Conservation (phyloP, 2,329 filamentous ascomycete species). For the Penicillium thymicola region DNA sequence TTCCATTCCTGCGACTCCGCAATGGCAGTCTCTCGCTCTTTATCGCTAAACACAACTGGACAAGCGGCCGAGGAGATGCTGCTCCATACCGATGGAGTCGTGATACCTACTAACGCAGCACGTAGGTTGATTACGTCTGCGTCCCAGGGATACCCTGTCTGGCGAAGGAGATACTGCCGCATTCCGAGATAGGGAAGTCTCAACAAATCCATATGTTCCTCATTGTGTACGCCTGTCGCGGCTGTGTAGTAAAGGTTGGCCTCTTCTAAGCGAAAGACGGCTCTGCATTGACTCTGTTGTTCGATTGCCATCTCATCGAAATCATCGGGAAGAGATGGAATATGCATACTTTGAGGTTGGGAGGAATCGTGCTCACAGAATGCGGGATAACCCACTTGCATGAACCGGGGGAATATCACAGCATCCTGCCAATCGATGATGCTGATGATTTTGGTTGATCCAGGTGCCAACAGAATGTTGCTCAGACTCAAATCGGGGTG, state of each 20-base stretch:
- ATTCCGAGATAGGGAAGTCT: conserved; percentile 24
- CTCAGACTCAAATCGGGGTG: conserved; percentile 28
- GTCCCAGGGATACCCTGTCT: conserved; percentile 30
- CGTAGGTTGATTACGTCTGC: conserved; percentile 29
- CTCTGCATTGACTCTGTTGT: conserved; percentile 20
- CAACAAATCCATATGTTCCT: conserved; percentile 20
- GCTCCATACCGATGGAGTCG: conserved; percentile 28
- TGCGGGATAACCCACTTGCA: conserved; percentile 27
- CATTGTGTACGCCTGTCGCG: conserved; percentile 25
- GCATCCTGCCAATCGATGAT: conserved; percentile 32
- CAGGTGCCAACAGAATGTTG: conserved; percentile 27
- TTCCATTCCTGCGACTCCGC: conserved; percentile 26
- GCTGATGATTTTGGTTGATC: conserved; percentile 24
- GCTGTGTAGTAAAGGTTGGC: conserved; percentile 32
- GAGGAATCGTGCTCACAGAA: conserved; percentile 28
- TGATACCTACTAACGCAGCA: conserved; percentile 25
- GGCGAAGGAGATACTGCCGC: conserved; percentile 26
- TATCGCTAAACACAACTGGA: conserved; percentile 21
- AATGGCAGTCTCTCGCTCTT: conserved; percentile 22
- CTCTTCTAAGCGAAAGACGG: conserved; percentile 13
- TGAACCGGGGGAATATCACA: conserved; percentile 23
- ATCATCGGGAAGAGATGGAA: conserved; percentile 24
- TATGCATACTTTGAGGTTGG: conserved; percentile 22
- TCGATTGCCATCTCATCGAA: conserved; percentile 22
- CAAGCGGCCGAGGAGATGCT: conserved; percentile 35